Conservation (phyloP, 768 basidiomycete genomes). For the Cubamyces sp. region DNA sequence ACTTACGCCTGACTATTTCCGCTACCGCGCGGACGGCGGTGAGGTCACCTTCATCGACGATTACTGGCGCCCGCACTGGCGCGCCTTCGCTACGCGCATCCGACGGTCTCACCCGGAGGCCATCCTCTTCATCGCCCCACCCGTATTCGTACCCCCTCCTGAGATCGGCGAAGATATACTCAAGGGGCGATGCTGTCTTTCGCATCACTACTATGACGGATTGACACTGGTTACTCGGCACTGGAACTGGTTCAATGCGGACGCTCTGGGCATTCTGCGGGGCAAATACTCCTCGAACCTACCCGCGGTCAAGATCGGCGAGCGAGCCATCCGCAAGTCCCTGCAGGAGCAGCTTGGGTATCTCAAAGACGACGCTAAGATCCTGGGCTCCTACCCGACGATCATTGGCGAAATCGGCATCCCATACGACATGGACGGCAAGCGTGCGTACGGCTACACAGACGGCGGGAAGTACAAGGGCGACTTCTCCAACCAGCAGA, state of each 20-base stretch:
- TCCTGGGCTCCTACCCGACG: conserved; percentile 77
- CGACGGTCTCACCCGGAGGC: conserved; percentile 74
- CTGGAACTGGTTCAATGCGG: conserved; percentile 96
- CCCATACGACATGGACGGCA: conserved; percentile 92
- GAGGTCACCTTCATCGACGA: conserved; percentile 73
- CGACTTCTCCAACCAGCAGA: conserved; percentile 77
- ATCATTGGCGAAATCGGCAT: conserved; percentile 96
- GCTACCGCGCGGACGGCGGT: conserved; percentile 33
- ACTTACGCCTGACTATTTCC: conserved; percentile 79
- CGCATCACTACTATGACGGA: conserved; percentile 94
- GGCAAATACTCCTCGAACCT: conserved; percentile 74
- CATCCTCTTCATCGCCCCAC: conserved; percentile 90
- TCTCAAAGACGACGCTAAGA: conserved; percentile 71
- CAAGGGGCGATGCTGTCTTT: conserved; percentile 70
- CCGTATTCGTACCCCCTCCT: conserved; percentile 87
- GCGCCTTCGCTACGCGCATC: conserved; percentile 58
- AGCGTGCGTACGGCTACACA: conserved; percentile 81
- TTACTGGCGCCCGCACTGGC: conserved; percentile 79
- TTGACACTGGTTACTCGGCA: conserved; percentile 90
- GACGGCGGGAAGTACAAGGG: conserved; percentile 69
- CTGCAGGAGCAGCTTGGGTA: conserved; percentile 83
- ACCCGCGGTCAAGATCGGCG: conserved; percentile 82
- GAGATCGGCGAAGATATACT: conserved; percentile 55
- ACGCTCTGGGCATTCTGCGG: conserved; percentile 89
- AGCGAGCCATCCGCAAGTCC: conserved; percentile 76